phyloP scores from a whole-genome alignment of 148 eudicot genomes.

The Amaranthus hypochondriacus region DNA sequence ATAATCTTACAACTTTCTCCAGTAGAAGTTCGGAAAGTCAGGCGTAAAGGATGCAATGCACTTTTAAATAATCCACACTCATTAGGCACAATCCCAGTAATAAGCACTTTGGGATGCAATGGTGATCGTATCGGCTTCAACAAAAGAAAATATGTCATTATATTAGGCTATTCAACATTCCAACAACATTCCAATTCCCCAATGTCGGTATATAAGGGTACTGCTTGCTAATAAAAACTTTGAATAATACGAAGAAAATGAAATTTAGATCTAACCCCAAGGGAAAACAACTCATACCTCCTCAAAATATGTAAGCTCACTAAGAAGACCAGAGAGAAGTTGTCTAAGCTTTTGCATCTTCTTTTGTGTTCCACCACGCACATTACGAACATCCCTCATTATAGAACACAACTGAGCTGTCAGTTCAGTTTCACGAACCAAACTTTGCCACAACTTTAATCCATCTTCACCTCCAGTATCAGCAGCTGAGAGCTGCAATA shows the following conservation, averaged over 20 bases:
- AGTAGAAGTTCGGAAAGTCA: slow-evolving; percentile 73
- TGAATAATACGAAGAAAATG: not conserved
- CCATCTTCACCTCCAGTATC: slow-evolving; percentile 76
- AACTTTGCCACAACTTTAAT: slow-evolving; percentile 92
- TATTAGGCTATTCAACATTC: not conserved
- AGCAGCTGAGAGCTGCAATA: slow-evolving; percentile 54
- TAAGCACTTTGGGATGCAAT: slow-evolving; percentile 73
- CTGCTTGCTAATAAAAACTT: slow-evolving; percentile 1
- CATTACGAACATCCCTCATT: slow-evolving; percentile 87
- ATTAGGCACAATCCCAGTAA: slow-evolving; percentile 85
- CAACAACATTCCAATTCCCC: no score
- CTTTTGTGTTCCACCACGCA: slow-evolving; percentile 87
- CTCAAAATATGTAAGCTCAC: slow-evolving; percentile 94
- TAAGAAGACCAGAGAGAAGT: slow-evolving; percentile 90
- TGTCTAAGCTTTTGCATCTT: slow-evolving; percentile 97
- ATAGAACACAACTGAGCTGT: slow-evolving; percentile 95
- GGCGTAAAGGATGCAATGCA: slow-evolving; percentile 77
- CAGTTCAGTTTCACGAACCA: slow-evolving; percentile 94
- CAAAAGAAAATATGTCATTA: slow-evolving; percentile 17
- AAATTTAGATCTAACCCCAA: not conserved
- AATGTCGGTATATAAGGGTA: not conserved
- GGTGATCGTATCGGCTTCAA: slow-evolving; percentile 92
- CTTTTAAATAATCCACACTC: slow-evolving; percentile 92
- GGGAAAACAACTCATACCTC: slow-evolving; percentile 48
- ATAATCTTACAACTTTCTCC: slow-evolving; percentile 87